Percentiles rank a stretch among this genome's conserved stretches.
Evolutionary conservation across 148 eudicot species (phyloP).

Genomic region (Simmondsia chinensis): DNA sequence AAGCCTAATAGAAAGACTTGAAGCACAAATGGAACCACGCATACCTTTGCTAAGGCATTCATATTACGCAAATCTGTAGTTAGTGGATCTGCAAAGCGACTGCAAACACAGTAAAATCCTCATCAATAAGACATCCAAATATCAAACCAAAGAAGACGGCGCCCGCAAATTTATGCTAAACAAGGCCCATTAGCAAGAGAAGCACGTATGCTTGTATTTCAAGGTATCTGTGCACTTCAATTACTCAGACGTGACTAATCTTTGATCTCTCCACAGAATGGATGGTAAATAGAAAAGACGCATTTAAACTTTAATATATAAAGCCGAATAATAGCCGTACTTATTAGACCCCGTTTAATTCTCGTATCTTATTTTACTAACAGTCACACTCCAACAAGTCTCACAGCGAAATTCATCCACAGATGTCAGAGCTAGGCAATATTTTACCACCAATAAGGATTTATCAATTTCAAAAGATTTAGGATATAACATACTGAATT

Average conservation of each 20-base stretch:
- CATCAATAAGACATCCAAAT: too few species aligned
- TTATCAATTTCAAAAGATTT: too few species aligned
- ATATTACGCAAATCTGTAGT: constrained; percentile 87
- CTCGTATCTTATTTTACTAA: too few species aligned
- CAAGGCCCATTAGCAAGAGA: background rate
- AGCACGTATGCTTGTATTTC: background rate
- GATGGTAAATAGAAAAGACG: background rate
- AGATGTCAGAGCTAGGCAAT: background rate
- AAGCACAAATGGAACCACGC: constrained; percentile 1
- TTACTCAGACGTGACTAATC: background rate
- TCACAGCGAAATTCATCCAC: background rate
- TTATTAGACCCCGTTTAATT: too few species aligned
- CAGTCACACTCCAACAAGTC: too few species aligned
- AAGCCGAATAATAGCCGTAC: too few species aligned
- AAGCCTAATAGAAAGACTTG: background rate
- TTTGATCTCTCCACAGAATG: background rate
- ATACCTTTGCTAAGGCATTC: constrained; percentile 89
- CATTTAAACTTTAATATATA: too few species aligned
- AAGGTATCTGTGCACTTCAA: background rate
- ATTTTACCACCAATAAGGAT: too few species aligned
- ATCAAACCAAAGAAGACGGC: background rate
- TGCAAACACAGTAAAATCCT: constrained; percentile 16
- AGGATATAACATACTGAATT: background rate
- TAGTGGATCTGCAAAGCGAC: constrained; percentile 86
- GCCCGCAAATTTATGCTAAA: too few species aligned